phyloP scores from a whole-genome alignment of 164 flowering plant genomes.

The Echeveria elegans region DNA sequence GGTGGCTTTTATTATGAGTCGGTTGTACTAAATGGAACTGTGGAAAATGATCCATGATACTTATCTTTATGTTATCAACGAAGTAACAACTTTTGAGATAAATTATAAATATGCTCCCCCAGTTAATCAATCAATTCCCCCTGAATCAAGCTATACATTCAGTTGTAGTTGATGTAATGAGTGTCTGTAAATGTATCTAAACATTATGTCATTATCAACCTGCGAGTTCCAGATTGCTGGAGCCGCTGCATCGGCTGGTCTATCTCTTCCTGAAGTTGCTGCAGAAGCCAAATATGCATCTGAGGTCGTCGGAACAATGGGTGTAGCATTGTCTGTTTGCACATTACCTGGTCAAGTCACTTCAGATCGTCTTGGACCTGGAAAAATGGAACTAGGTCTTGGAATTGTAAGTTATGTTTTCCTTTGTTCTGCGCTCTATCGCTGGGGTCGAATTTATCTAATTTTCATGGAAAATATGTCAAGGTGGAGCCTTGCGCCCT shows the following conservation, averaged over 20 bases:
- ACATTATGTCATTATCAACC: neutral
- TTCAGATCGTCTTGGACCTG: constrained; percentile 80
- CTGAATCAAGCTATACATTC: neutral
- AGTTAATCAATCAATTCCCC: neutral
- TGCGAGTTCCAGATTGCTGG: constrained; percentile 59
- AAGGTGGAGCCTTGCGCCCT: neutral
- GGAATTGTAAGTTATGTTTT: constrained; percentile 60
- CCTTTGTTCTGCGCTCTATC: neutral
- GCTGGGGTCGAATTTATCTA: neutral
- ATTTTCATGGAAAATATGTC: neutral
- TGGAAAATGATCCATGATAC: neutral
- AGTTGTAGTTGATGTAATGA: neutral
- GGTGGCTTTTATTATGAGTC: neutral
- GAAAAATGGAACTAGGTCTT: constrained; percentile 98
- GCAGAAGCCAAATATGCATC: constrained; percentile 87
- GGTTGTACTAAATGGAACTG: neutral
- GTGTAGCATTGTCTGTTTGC: constrained; percentile 89
- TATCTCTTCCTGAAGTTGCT: constrained; percentile 71
- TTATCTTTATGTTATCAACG: neutral
- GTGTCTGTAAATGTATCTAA: neutral
- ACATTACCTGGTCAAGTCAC: constrained; percentile 81
- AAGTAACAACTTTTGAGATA: neutral
- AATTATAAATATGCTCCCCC: neutral
- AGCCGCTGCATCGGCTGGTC: constrained; percentile 88
- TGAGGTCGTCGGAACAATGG: constrained; percentile 93